These are phyloP conservation scores for Aspergillus sp. DNA, from an alignment of 2,329 filamentous ascomycete species.

Conservation along the genomic window DNA sequence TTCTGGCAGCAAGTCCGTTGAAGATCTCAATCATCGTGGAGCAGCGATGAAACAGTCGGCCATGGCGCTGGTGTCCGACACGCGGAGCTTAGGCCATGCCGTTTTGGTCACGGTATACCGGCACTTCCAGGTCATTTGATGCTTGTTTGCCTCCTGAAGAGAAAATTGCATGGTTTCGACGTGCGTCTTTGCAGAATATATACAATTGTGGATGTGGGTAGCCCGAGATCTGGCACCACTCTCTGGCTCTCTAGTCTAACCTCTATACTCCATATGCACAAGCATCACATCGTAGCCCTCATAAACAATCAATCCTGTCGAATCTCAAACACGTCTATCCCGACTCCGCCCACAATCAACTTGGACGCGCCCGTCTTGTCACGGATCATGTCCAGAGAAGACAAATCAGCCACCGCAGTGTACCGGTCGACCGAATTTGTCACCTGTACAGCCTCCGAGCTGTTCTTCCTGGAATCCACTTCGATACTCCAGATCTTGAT, in stretches of 20 bases:
- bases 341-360: constrained; percentile 49
- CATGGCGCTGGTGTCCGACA: not conserved
- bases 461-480: constrained; percentile 23
- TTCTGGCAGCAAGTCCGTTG: not conserved
- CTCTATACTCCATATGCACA: constrained; percentile 1
- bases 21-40: not conserved
- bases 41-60: not conserved
- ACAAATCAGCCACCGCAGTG: constrained; percentile 56
- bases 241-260: not conserved
- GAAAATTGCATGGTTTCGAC: not conserved
- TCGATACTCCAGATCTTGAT: constrained; percentile 42
- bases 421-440: constrained; percentile 29
- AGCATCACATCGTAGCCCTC: constrained; percentile 10
- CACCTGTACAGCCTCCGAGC: constrained; percentile 22
- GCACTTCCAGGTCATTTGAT: not conserved
- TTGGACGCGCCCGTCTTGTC: constrained; percentile 12
- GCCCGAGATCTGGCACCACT: not conserved
- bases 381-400: constrained; percentile 45
- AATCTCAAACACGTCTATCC: constrained; percentile 45
- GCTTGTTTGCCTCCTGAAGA: not conserved
- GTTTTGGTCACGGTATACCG: constrained; percentile 7
- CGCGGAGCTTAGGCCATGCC: constrained; percentile 1
- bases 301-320: constrained; percentile 4
- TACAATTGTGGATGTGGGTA: not conserved
- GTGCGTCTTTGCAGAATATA: not conserved